phyloP scores from a whole-genome alignment of 2,329 filamentous ascomycete genomes.

The Cladosporium austrohemisphaericum region DNA sequence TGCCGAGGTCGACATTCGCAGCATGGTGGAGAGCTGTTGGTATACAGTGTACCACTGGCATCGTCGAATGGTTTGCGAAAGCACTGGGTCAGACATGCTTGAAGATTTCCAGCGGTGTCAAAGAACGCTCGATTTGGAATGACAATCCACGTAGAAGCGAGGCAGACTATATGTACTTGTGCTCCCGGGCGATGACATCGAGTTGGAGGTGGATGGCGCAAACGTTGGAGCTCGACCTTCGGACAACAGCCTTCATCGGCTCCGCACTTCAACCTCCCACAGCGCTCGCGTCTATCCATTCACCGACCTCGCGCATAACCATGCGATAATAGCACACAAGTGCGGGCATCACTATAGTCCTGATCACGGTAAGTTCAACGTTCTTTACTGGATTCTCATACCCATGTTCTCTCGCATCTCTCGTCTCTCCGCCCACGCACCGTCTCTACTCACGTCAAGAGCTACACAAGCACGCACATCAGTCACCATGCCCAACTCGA shows the following conservation, averaged over 20 bases:
- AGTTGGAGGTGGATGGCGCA: no score
- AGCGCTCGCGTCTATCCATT: slow-evolving; percentile 5
- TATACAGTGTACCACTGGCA: no score
- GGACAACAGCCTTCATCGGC: slow-evolving; percentile 7
- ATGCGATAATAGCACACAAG: slow-evolving; percentile 15
- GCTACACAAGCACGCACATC: neutral
- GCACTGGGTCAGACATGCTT: no score
- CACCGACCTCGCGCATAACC: slow-evolving; percentile 4
- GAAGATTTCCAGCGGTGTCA: no score
- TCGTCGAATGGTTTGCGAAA: no score
- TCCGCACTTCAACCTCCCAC: slow-evolving; percentile 10
- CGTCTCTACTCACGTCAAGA: neutral
- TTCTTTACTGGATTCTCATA: neutral
- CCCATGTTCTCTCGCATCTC: neutral
- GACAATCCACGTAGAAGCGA: no score
- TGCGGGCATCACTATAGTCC: slow-evolving; percentile 7
- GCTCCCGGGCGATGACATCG: no score
- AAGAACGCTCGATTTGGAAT: no score
- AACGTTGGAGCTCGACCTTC: no score
- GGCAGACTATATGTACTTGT: no score
- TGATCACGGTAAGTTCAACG: slow-evolving; percentile 7
- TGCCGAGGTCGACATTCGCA: no score
- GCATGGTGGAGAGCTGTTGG: no score
- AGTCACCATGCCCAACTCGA: slow-evolving; percentile 35
- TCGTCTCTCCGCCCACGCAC: neutral